Evolutionary conservation across 2,329 filamentous ascomycete species (phyloP), one percentile per base, ranked within the genome.

Genomic region (Microdochium trichocladiopsis): DNA sequence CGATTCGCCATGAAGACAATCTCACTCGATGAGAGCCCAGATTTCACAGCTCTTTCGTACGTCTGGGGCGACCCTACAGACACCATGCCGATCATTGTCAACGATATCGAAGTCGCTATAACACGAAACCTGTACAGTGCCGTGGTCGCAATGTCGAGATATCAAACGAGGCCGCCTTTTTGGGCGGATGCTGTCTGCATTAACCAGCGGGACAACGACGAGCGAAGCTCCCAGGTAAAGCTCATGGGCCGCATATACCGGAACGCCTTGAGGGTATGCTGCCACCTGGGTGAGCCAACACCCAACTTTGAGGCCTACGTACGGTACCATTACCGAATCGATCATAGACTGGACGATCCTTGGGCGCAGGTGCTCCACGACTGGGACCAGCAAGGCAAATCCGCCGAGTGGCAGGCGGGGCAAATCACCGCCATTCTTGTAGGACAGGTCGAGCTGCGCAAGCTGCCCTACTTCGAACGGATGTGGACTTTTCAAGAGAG

Each of bases 101-200:
- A 48, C 23, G 47, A 23, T 23, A 28, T 22, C 23, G 53, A 51
- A 51, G 53, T 52, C 49, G 12, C 18, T 10, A 48, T 28, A 14
- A 25, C 23, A 12, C 47, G 18, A 9, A 48, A 48, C 47, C 47
- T 56, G 22, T 56, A 53, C 41, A 52, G 52, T 25, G 52, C 49
- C 25, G 49, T 56, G 50, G 48, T 54, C 45, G 45, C 31, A 47
- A 52, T 54, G 25, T 50, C 51, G 36, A 28, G 23, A 23, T 22
- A 31, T 36, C 10, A 18, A 23, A 37, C 31, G 48, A 28, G 49
- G 45, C 21, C 36, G 48, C 21, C 53, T 8, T 49, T 56, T 22
- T 57, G 55, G 55, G 50, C 55, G 28, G 55, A 57, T 49, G 51
- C 52, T 10, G 22, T 57, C 16, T 57, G 56, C 50, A 56, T 57